Base-by-base conservation (phyloP, 2,329 filamentous ascomycete genomes). In the Dothiorella sarmentorum region DNA sequence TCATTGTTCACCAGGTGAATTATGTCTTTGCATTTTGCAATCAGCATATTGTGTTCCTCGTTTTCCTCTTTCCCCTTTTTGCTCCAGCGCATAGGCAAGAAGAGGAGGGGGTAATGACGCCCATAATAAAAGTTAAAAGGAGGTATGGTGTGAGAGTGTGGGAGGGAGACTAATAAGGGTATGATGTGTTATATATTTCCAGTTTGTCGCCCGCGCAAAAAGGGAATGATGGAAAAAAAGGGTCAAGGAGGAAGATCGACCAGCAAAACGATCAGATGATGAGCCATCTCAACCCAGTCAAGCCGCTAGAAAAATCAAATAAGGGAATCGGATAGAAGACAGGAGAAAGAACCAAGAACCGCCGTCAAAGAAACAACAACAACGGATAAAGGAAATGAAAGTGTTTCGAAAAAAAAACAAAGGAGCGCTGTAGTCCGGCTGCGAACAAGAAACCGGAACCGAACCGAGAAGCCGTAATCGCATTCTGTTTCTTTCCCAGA, bases 141-240 rank as follows among this genome's bases (percentile, higher is more conserved):
- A 37, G 29, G 24, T 26, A 2, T 7, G 17, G 40, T 52, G 47
- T 37, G 27, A 35, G 45, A 35, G 13, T 15, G 31, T 31, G 31
- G 13, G 20, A 7, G 29, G 20, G 7, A 24, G 45, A 51, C 45
- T 37, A 38, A 37, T 26, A 52, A 29, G 35, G 35, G 49, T 53
- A 40, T 38, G 22, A 31, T 31, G 29, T 31, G 29, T 31, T 18
- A 40, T 40, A 38, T 17, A 52, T 24, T 53, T 27, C 49, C 49
- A 42, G 24, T 29, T 53, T 53, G 49, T 40, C 49, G 49, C 49
- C 49, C 49, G 49, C 49, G 49, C 49, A 53, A 53, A n/a, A 51
- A 33, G 33, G 31, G 35, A 53, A 29, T 13, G 11, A 15, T n/a
- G 7, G 17, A 37, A 27, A 40, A 2, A 35, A 27, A 22, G 17